Evolutionary conservation across 306 rosid genomes (phyloP).

Genomic region (Cucumis melo): DNA sequence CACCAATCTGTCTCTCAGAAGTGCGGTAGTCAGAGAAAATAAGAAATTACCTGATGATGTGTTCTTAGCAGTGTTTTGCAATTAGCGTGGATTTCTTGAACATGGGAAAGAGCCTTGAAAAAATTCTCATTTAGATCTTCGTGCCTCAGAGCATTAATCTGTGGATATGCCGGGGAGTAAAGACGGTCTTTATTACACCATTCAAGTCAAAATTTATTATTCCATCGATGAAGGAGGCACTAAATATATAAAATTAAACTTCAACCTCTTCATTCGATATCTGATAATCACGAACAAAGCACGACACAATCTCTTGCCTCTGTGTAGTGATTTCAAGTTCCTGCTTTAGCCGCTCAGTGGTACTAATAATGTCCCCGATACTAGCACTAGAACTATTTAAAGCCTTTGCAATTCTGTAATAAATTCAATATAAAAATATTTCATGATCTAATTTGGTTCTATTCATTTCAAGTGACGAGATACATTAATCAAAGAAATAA

Average conservation of each 20-base stretch:
- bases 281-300: conserved; percentile 92
- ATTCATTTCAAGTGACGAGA: not conserved
- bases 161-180: conserved; percentile 14
- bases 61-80: conserved; percentile 87
- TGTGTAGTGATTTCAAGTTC: conserved; percentile 62
- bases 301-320: conserved; percentile 73
- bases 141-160: conserved; percentile 83
- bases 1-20: not conserved
- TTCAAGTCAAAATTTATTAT: not conserved
- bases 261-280: conserved; percentile 73
- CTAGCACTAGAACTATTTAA: conserved; percentile 62
- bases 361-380: conserved; percentile 75
- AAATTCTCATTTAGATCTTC: conserved; percentile 62
- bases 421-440: not conserved
- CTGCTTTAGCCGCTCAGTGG: conserved; percentile 89
- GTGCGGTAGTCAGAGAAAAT: not conserved
- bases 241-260: conserved; percentile 5
- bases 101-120: conserved; percentile 90
- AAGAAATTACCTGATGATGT: conserved; percentile 70
- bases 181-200: conserved; percentile 5
- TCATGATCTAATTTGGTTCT: conserved; percentile 3
- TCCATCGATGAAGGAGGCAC: conserved; percentile 3
- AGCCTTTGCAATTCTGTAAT: conserved; percentile 56
- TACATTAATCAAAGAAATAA: not conserved
- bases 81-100: conserved; percentile 89